A percentile compares a stretch with the other conserved stretches of the same genome.
These are phyloP conservation scores for Trichophyton schoenleinii DNA, from an alignment of 2,329 filamentous ascomycete species.

Conservation along the genomic window DNA sequence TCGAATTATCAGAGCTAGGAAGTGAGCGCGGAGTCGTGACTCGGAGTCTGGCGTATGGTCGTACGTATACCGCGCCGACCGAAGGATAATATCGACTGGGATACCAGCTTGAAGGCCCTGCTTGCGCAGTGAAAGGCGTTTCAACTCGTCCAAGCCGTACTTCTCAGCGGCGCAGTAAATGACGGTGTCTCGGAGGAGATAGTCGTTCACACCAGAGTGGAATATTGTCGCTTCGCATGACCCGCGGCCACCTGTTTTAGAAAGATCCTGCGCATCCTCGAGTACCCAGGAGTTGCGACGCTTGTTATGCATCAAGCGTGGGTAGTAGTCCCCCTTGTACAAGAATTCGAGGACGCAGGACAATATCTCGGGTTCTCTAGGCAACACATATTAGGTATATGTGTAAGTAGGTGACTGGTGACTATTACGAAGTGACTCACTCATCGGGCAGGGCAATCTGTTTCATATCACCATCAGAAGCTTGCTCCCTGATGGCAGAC, in stretches of 20 bases:
- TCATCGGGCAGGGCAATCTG: slow-evolving; percentile 64
- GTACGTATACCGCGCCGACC: slow-evolving; percentile 89
- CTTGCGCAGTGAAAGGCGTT: slow-evolving; percentile 82
- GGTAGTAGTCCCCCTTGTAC: slow-evolving; percentile 94
- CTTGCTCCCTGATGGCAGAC: slow-evolving; percentile 56
- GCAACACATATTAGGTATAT: slow-evolving; percentile 20
- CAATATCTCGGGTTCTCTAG: slow-evolving; percentile 83
- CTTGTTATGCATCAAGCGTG: slow-evolving; percentile 76
- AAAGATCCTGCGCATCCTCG: slow-evolving; percentile 53
- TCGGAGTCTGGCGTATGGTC: slow-evolving; percentile 88
- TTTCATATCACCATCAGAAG: slow-evolving; percentile 57
- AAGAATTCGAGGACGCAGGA: slow-evolving; percentile 91
- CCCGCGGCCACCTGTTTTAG: slow-evolving; percentile 46
- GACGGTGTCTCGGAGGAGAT: slow-evolving; percentile 80
- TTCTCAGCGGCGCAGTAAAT: slow-evolving; percentile 87
- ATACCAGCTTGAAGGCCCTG: slow-evolving; percentile 88
- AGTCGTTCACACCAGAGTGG: slow-evolving; percentile 58
- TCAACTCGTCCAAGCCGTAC: slow-evolving; percentile 85
- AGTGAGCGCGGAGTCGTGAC: slow-evolving; percentile 86
- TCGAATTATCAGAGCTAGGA: slow-evolving; percentile 92
- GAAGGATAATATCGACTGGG: slow-evolving; percentile 80
- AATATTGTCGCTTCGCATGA: slow-evolving; percentile 65
- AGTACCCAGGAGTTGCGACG: slow-evolving; percentile 79
- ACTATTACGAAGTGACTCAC: slow-evolving; percentile 18
- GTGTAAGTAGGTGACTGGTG: neutral